These are phyloP conservation scores for Mycena filopes DNA, from an alignment of 768 basidiomycete genomes.

Conservation along the genomic window DNA sequence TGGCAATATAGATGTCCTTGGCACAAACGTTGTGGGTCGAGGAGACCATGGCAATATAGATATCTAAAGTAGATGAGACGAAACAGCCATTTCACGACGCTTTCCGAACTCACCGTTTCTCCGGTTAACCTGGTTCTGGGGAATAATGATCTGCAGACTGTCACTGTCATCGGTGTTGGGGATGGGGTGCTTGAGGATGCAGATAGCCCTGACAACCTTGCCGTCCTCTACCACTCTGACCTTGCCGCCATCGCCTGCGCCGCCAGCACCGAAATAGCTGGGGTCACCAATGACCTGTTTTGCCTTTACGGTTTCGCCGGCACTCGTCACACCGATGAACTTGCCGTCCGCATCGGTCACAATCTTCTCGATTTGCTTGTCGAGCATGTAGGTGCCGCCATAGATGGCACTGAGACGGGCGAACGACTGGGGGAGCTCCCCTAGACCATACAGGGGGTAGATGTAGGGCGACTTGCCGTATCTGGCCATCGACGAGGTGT, in stretches of 20 bases:
- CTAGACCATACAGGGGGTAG: constrained; percentile 98
- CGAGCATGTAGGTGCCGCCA: constrained; percentile 99
- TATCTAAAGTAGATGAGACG: constrained; percentile 66
- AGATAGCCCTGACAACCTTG: constrained; percentile 96
- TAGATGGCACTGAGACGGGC: constrained; percentile 98
- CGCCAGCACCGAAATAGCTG: constrained; percentile 91
- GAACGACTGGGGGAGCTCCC: constrained; percentile 98
- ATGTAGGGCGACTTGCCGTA: constrained; percentile 99
- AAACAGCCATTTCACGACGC: constrained; percentile 16
- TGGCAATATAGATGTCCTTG: constrained; percentile 94
- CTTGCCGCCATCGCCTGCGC: constrained; percentile 74
- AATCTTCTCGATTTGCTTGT: constrained; percentile 92
- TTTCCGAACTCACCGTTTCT: constrained; percentile 77
- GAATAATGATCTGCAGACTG: constrained; percentile 97
- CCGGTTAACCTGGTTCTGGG: constrained; percentile 95
- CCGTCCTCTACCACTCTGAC: constrained; percentile 91
- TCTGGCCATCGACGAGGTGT: constrained; percentile 98
- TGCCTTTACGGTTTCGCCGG: constrained; percentile 92
- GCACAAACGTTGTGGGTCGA: constrained; percentile 98
- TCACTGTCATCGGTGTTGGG: constrained; percentile 97
- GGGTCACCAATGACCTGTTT: constrained; percentile 99
- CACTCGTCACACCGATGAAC: constrained; percentile 93
- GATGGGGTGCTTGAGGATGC: constrained; percentile 97
- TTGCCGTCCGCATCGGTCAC: constrained; percentile 87
- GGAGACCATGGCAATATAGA: constrained; percentile 98